Percentiles rank a stretch among this genome's conserved stretches.
Evolutionary conservation across 1,284 basidiomycete genomes (phyloP).

Genomic region (Cryptococcus sp.): DNA sequence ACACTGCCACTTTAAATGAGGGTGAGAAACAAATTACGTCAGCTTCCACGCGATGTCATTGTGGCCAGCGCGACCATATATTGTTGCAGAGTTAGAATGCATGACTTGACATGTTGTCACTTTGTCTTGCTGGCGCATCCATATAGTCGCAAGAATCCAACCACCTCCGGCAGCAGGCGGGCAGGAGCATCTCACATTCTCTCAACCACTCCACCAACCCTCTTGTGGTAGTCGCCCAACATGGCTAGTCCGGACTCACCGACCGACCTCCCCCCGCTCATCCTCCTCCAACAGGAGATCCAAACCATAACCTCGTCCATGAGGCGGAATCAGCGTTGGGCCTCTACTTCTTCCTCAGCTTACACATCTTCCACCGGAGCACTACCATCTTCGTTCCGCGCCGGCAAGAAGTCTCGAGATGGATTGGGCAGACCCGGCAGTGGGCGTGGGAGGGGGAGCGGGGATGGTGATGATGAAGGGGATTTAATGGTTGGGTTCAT

Average conservation of each 20-base stretch:
- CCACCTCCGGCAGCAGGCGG: background rate
- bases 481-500: conserved; percentile 90
- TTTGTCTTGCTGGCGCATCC: no score
- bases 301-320: conserved; percentile 91
- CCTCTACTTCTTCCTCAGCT: conserved; percentile 56
- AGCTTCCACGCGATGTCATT: no score
- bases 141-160: no score
- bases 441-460: conserved; percentile 17
- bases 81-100: no score
- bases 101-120: no score
- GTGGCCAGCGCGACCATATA: no score
- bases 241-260: conserved; percentile 9
- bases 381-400: conserved; percentile 32
- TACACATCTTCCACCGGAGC: conserved; percentile 30
- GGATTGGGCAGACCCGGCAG: conserved; percentile 9
- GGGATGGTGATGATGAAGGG: conserved; percentile 48
- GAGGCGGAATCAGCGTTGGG: conserved; percentile 95
- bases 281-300: conserved; percentile 65
- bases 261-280: conserved; percentile 46
- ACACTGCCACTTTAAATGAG: no score
- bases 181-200: background rate
- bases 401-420: conserved; percentile 2
- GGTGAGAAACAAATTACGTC: no score
- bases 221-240: background rate
- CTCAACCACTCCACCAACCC: background rate